Base-by-base conservation (phyloP, 306 rosid genomes). In the Quercus agrifolia region DNA sequence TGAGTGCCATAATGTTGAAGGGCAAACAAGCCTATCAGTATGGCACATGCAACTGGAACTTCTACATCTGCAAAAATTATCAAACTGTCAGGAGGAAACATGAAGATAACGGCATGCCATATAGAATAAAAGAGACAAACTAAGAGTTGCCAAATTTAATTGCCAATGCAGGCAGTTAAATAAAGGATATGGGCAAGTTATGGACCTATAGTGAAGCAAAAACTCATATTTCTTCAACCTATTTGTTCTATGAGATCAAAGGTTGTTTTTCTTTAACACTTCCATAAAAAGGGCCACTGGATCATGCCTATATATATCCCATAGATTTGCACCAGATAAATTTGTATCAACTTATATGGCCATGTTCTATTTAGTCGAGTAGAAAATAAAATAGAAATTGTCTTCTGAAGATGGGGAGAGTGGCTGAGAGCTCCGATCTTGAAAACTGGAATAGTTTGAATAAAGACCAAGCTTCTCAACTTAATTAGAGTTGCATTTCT, bases 1-100 rank as follows among this genome's bases (percentile, higher is more conserved):
- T 92, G 99, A 1, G 98, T 95, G 80, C 99, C 99, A 74, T 82
- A 95, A 85, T 92, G 99, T 83, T 95, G 99, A 84, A 95, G 99
- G 31, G 94, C 92, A 82, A 95, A 95, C 90, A 95, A 84, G 81
- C 88, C 71, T 66, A 92, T 89, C 88, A 95, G 81, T 83, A 95
- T 81, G 87, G 88, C n/a, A 87, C 99, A 92, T 27, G 92, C 85
- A 57, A 83, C 87, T 67, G 99, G 98, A 85, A 95, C 80, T 85
- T 92, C 94, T 33, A 92, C 87, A 85, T 89, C 98, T 92, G 94
- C 86, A 81, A 82, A 79, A 79, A 68, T 71, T 31, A 79, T 71
- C 70, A 77, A 82, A 73, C 41, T 78, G 81, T 76, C 76, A 77
- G 71, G 77, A 46, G 76, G 21, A 49, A 75, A 74, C 49, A 46